Evolutionary conservation across 108 stramenopile species (phyloP).

Genomic region (Fistulifera pelliculosa): DNA sequence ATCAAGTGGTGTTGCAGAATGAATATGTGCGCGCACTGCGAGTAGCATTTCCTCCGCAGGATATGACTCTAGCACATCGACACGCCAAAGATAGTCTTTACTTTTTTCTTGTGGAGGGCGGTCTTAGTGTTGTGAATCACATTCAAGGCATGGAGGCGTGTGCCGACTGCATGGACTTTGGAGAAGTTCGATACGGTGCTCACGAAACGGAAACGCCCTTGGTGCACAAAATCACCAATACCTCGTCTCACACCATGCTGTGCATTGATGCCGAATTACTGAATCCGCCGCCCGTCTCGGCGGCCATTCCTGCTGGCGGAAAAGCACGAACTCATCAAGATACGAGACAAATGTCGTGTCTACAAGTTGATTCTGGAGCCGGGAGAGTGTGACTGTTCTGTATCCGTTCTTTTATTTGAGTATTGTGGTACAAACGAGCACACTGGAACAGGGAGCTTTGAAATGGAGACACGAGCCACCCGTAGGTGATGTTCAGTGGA

Average conservation of each 20-base stretch:
- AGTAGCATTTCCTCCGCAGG: slow-evolving; percentile 41
- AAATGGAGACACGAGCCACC: slow-evolving; percentile 15
- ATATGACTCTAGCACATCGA: slow-evolving; percentile 54
- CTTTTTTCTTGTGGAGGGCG: slow-evolving; percentile 46
- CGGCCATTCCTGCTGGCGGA: slow-evolving; percentile 34
- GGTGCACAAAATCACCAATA: slow-evolving; percentile 60
- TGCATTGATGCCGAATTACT: slow-evolving; percentile 67
- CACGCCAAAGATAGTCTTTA: slow-evolving; percentile 57
- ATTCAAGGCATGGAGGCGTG: slow-evolving; percentile 44
- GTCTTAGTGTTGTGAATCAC: slow-evolving; percentile 55
- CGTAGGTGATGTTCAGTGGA: slow-evolving; percentile 43
- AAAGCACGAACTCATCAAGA: slow-evolving; percentile 40
- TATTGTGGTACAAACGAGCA: slow-evolving; percentile 24
- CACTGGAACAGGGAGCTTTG: slow-evolving; percentile 5
- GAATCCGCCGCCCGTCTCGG: slow-evolving; percentile 41
- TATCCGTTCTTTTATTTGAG: slow-evolving; percentile 67
- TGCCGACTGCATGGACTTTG: slow-evolving; percentile 60
- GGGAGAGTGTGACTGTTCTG: slow-evolving; percentile 28
- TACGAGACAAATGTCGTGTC: slow-evolving; percentile 43
- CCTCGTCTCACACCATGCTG: slow-evolving; percentile 27
- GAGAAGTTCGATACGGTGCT: slow-evolving; percentile 35
- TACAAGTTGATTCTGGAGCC: slow-evolving; percentile 46
- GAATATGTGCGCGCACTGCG: slow-evolving; percentile 46
- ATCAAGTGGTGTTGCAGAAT: slow-evolving; percentile 40
- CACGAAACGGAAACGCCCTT: slow-evolving; percentile 42